These are phyloP conservation scores for Lactuca saligna DNA, from an alignment of 129 eudicot genomes.

Conservation along the genomic window DNA sequence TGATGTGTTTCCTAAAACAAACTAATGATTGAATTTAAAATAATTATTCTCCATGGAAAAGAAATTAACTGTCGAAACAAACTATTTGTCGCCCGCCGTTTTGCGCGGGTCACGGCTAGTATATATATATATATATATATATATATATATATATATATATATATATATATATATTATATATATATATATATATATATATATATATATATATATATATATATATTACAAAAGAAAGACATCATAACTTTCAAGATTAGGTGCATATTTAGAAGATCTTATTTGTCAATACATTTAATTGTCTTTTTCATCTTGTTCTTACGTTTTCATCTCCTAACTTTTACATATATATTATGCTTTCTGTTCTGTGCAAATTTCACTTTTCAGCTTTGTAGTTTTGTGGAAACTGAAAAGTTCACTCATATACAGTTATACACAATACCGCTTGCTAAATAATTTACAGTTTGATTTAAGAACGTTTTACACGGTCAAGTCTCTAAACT, in stretches of 20 bases:
- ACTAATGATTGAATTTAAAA: no score
- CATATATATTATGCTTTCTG: neutral
- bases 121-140: no score
- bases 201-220: neutral
- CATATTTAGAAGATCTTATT: constrained; percentile 13
- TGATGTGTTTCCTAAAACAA: no score
- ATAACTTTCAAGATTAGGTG: constrained; percentile 18
- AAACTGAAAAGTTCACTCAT: neutral
- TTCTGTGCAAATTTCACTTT: neutral
- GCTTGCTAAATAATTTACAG: neutral
- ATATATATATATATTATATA: no score
- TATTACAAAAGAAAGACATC: constrained; percentile 7
- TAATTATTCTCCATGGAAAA: no score
- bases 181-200: no score
- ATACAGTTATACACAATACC: no score
- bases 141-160: no score
- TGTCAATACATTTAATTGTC: constrained; percentile 11
- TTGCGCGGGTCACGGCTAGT: no score
- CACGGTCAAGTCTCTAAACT: neutral
- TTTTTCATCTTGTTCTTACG: constrained; percentile 10
- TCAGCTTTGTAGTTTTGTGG: neutral
- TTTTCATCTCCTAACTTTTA: neutral
- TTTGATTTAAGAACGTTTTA: neutral
- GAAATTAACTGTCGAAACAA: no score
- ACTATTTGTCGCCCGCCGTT: no score